Evolutionary conservation across 1,139 yeast genomes (phyloP), one percentile per base, ranked within the genome.

Genomic region (Blastobotrys elegans): DNA sequence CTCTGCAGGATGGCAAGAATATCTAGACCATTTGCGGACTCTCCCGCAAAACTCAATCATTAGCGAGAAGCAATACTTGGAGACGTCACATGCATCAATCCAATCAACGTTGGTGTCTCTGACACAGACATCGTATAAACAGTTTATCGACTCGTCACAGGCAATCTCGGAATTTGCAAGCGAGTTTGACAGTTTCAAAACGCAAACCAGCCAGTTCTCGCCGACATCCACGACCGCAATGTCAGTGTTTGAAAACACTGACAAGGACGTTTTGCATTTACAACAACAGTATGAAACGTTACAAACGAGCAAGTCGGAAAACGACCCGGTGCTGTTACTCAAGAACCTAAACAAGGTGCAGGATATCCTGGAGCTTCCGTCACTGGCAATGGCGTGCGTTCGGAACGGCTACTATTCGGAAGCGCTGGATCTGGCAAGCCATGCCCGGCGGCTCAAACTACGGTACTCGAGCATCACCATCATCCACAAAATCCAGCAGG

Each of bases 321-420:
- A 14, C 18, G 56, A 54, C 26, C 52, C 73, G 21, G 73, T 74
- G 11, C 58, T 68, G 4, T 69, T 87, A 8, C 66, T 86, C 40
- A 72, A 77, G 33, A 82, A 84, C 55, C 75, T 88, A 55, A 92
- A 84, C 53, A 76, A 81, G 26, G 73, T 89, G 10, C 77, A 85
- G 53, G 96, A 87, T 57, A 74, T 89, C 10, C 70, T 90, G 53
- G 96, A 88, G 60, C 69, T 92, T 29, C 97, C 97, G 0, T 76
- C 94, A 1, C 66, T 90, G 46, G 82, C 94, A 36, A 75, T 80
- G 47, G 79, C 90, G n/a, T 87, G 97, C 65, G 87, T 89, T 5
- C 73, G 79, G 46, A 84, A 85, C 47, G 96, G 96, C 0, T 86
- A 86, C 61, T 92, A 89, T 62, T 86, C 89, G 36, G 96, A 89